These are phyloP conservation scores for Fusarium azukiicola DNA, from an alignment of 2,329 filamentous ascomycete genomes.

Conservation along the genomic window DNA sequence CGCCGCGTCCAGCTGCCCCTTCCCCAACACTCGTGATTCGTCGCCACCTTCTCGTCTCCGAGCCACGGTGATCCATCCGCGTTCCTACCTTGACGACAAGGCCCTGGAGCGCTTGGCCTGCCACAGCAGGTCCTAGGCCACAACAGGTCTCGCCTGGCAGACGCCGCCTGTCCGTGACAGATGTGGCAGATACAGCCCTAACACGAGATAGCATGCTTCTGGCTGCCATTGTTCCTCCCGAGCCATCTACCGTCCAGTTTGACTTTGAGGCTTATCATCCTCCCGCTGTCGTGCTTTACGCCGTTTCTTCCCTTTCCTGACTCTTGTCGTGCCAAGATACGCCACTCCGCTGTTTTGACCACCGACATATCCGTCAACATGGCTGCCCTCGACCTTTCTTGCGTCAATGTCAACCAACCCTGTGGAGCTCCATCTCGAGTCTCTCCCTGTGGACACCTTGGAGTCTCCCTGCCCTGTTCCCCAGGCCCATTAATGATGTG, in stretches of 20 bases:
- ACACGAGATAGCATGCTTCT: slow-evolving; percentile 5
- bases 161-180: not conserved
- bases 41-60: slow-evolving; percentile 10
- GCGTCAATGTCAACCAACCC: slow-evolving; percentile 20
- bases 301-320: slow-evolving; percentile 17
- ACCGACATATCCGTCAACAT: not conserved
- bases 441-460: slow-evolving; percentile 11
- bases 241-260: slow-evolving; percentile 7
- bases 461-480: slow-evolving; percentile 18
- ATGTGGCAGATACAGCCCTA: slow-evolving; percentile 12
- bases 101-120: not conserved
- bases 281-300: slow-evolving; percentile 36
- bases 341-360: not conserved
- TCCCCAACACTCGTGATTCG: slow-evolving; percentile 25
- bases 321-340: not conserved
- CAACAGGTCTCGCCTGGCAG: slow-evolving; percentile 11
- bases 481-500: slow-evolving; percentile 21
- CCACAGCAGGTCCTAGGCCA: slow-evolving; percentile 7
- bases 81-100: slow-evolving; percentile 20
- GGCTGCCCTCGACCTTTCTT: slow-evolving; percentile 11
- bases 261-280: slow-evolving; percentile 32
- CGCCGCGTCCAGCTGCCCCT: not conserved
- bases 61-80: slow-evolving; percentile 12
- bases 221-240: slow-evolving; percentile 10
- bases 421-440: slow-evolving; percentile 24